These are phyloP conservation scores for Cardamine chenopodiifolia DNA, from an alignment of 345 rosid genomes.

Conservation along the genomic window DNA sequence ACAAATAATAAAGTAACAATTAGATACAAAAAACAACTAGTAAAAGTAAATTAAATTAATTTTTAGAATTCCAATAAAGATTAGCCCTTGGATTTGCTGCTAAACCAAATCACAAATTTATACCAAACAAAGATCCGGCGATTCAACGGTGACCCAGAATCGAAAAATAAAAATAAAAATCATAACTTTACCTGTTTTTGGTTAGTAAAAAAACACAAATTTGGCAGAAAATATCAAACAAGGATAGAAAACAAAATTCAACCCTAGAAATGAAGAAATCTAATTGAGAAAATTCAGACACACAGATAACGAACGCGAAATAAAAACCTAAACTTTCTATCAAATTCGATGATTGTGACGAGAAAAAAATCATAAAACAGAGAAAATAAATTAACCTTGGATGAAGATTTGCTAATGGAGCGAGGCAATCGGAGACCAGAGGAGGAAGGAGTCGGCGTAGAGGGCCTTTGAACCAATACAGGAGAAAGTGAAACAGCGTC, in stretches of 20 bases:
- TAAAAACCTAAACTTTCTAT: conserved; percentile 18
- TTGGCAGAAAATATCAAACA: conserved; percentile 4
- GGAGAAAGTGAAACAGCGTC: conserved; percentile 51
- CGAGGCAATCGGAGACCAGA: conserved; percentile 64
- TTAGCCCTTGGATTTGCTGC: conserved; percentile 43
- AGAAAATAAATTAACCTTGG: conserved; percentile 53
- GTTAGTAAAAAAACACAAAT: background rate
- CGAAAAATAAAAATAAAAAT: conserved; percentile 35
- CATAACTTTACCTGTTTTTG: background rate
- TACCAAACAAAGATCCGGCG: conserved; percentile 30
- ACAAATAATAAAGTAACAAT: conserved; percentile 19
- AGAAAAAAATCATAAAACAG: background rate
- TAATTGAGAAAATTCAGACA: conserved; percentile 1
- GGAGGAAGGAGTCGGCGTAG: conserved; percentile 70
- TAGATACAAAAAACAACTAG: background rate
- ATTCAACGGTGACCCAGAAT: conserved; percentile 30
- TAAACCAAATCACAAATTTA: conserved; percentile 24
- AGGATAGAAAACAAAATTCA: background rate
- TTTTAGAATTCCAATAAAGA: conserved; percentile 40
- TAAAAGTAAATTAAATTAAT: conserved; percentile 18
- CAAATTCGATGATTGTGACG: background rate
- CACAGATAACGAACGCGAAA: background rate
- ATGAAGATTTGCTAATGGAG: conserved; percentile 53
- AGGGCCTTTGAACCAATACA: conserved; percentile 36
- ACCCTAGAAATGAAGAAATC: conserved; percentile 9